A percentile compares a stretch with the other conserved stretches of the same genome.
Evolutionary conservation across 2,329 filamentous ascomycete species (phyloP).

Genomic region (Didymella sp.): DNA sequence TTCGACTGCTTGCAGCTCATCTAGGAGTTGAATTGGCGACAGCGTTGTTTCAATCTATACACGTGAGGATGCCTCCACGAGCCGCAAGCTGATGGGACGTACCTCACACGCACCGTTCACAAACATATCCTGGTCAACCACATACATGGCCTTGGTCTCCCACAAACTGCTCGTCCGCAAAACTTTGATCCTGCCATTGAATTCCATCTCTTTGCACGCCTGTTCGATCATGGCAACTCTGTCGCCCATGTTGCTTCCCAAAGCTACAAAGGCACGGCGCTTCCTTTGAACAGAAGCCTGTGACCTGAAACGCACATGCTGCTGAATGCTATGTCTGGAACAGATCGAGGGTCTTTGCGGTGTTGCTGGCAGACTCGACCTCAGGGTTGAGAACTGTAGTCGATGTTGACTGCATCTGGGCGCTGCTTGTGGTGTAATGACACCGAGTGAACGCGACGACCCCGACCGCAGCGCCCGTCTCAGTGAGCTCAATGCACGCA

Average conservation of each 20-base stretch:
- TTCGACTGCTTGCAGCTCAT: slow-evolving; percentile 85
- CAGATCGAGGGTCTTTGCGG: background rate
- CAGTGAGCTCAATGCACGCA: slow-evolving; percentile 1
- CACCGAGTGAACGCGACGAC: background rate
- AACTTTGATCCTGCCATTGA: slow-evolving; percentile 70
- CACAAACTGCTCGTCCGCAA: slow-evolving; percentile 85
- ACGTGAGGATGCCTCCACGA: slow-evolving; percentile 12
- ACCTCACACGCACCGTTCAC: slow-evolving; percentile 94
- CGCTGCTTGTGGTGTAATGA: background rate
- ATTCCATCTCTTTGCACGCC: slow-evolving; percentile 80
- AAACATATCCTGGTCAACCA: slow-evolving; percentile 85
- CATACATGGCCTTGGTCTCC: slow-evolving; percentile 97
- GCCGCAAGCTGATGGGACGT: slow-evolving; percentile 38
- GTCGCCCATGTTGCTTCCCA: slow-evolving; percentile 93
- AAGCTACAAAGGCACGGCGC: slow-evolving; percentile 75
- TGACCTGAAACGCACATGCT: slow-evolving; percentile 17
- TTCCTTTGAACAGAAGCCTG: slow-evolving; percentile 23
- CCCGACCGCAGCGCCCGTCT: background rate
- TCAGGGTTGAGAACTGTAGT: background rate
- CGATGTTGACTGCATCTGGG: slow-evolving; percentile 1
- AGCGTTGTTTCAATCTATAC: slow-evolving; percentile 79
- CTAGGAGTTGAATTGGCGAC: slow-evolving; percentile 75
- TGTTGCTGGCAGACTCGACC: background rate
- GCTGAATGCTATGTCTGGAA: background rate
- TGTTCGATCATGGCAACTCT: slow-evolving; percentile 83